phyloP scores from a whole-genome alignment of 306 rosid species.

The Cicer bijugum region DNA sequence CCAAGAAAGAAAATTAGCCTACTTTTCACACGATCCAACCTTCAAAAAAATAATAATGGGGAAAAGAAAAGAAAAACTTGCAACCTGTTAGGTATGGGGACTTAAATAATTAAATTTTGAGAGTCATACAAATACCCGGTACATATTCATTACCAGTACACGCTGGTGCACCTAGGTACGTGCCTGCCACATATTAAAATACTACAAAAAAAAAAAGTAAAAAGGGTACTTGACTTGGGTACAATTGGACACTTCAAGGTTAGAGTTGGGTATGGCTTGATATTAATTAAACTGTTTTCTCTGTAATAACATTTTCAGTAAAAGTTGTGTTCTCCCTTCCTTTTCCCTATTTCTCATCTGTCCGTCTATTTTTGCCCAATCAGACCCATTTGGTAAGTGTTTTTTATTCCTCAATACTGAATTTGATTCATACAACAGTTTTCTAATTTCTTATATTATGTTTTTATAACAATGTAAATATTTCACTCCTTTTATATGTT shows the following conservation, averaged over 20 bases:
- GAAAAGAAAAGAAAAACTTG: not conserved
- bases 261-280: not conserved
- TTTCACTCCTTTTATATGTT: not conserved
- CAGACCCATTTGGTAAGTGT: not conserved
- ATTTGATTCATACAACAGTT: not conserved
- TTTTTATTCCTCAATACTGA: no score
- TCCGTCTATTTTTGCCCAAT: not conserved
- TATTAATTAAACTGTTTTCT: not conserved
- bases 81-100: not conserved
- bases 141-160: not conserved
- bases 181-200: not conserved
- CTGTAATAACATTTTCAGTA: not conserved
- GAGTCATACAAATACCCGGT: not conserved
- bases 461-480: not conserved
- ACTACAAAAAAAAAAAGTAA: not conserved
- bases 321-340: not conserved
- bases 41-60: not conserved
- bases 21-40: not conserved
- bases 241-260: not conserved
- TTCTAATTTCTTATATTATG: not conserved
- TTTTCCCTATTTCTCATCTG: not conserved
- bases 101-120: not conserved
- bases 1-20: slow-evolving; percentile 2
- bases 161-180: not conserved
- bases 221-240: not conserved